Conservation (phyloP, 441 rosid genomes). For the Melastoma candidum region DNA sequence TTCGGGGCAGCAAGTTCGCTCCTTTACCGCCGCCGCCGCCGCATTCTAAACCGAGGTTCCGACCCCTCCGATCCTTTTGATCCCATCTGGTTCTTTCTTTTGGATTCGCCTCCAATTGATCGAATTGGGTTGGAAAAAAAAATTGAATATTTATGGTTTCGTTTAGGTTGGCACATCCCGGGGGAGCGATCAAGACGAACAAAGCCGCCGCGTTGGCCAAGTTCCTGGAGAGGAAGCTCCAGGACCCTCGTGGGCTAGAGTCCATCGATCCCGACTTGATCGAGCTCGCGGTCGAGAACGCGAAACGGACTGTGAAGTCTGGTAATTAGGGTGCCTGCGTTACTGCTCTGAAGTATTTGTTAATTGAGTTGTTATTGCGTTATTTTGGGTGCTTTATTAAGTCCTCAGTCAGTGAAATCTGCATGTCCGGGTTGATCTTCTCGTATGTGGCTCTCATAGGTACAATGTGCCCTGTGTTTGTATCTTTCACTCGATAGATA, state of each 20-base stretch:
- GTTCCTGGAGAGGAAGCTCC: conserved; percentile 76
- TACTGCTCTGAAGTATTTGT: neutral
- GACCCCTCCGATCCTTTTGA: neutral
- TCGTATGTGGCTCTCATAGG: too few species aligned
- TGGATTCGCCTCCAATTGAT: too few species aligned
- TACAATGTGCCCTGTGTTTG: too few species aligned
- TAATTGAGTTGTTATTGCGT: conserved; percentile 1
- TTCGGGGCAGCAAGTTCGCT: conserved; percentile 87
- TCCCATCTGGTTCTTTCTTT: too few species aligned
- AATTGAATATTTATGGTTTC: neutral
- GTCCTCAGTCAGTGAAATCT: too few species aligned
- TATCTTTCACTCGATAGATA: too few species aligned
- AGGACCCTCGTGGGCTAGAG: conserved; percentile 66
- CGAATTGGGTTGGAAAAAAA: neutral
- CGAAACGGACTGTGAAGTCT: conserved; percentile 42
- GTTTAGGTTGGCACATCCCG: conserved; percentile 77
- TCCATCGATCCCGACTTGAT: conserved; percentile 60
- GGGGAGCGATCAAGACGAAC: conserved; percentile 82
- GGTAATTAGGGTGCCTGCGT: conserved; percentile 14
- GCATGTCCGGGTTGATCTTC: too few species aligned
- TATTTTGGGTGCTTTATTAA: too few species aligned
- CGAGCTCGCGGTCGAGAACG: conserved; percentile 73
- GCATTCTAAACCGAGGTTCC: conserved; percentile 33
- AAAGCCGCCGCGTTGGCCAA: conserved; percentile 87
- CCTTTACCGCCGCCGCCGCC: conserved; percentile 53